A percentile compares a stretch with the other conserved stretches of the same genome.
These are phyloP conservation scores for Tillandsia fasciculata DNA, from an alignment of 176 grass and related monocot genomes.

Conservation along the genomic window DNA sequence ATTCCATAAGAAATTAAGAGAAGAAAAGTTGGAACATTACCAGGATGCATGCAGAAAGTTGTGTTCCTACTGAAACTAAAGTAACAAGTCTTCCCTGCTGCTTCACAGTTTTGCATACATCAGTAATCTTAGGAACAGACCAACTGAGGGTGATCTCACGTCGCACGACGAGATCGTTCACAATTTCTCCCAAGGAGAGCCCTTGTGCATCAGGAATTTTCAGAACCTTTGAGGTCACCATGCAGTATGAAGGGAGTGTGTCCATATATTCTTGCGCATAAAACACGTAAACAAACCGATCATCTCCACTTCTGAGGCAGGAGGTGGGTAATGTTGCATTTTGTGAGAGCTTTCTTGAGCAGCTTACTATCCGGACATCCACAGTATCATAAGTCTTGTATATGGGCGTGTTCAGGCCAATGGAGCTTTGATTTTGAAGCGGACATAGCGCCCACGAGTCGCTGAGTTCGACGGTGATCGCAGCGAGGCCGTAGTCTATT, in stretches of 20 bases:
- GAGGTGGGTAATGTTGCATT: too few relatives aligned
- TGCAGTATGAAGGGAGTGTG: slow-evolving; percentile 27
- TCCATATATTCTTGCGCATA: neutral
- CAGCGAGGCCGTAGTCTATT: slow-evolving; percentile 15
- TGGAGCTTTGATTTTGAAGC: slow-evolving; percentile 22
- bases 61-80: slow-evolving; percentile 9
- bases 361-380: slow-evolving; percentile 16
- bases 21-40: slow-evolving; percentile 9
- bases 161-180: slow-evolving; percentile 9
- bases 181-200: neutral
- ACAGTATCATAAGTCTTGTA: neutral
- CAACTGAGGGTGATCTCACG: slow-evolving; percentile 21
- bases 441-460: slow-evolving; percentile 19
- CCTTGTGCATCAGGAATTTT: neutral
- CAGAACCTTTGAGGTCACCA: slow-evolving; percentile 7
- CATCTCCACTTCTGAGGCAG: neutral
- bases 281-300: slow-evolving; percentile 23
- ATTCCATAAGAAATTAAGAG: neutral
- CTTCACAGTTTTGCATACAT: neutral
- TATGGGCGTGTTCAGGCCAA: slow-evolving; percentile 17
- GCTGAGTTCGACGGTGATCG: slow-evolving; percentile 4
- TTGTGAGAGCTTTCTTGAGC: slow-evolving; percentile 12
- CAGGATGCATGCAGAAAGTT: slow-evolving; percentile 26
- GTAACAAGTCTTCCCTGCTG: slow-evolving; percentile 21
- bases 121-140: slow-evolving; percentile 13